Conservation (phyloP, 495 filamentous ascomycete genomes). For the Aspergillus avenaceus region DNA sequence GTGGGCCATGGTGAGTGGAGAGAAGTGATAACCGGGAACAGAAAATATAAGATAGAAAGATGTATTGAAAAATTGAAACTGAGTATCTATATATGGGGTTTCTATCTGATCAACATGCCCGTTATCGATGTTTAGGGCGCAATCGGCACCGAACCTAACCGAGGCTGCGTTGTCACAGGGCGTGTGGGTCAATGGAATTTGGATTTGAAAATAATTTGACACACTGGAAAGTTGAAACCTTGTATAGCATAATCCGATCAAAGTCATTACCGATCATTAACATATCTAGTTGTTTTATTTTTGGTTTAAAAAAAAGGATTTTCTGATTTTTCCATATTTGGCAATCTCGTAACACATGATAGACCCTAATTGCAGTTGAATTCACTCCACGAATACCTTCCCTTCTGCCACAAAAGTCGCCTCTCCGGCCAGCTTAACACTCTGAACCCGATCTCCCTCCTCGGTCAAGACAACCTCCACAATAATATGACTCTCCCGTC, state of each 20-base stretch:
- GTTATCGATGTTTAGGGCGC: not conserved
- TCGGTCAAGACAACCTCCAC: conserved; percentile 33
- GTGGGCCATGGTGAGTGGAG: conserved; percentile 18
- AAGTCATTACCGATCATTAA: too few species aligned
- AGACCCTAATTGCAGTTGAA: not conserved
- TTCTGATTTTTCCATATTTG: too few species aligned
- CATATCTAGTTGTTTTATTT: too few species aligned
- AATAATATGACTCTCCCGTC: conserved; percentile 52
- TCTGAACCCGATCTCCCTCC: conserved; percentile 29
- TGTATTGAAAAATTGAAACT: not conserved
- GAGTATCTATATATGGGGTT: too few species aligned
- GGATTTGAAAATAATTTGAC: too few species aligned
- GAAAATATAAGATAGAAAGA: not conserved
- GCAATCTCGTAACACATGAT: too few species aligned
- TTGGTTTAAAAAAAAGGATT: too few species aligned
- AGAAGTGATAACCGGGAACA: too few species aligned
- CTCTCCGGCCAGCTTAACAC: conserved; percentile 46
- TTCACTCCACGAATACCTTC: conserved; percentile 23
- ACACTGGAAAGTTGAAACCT: too few species aligned
- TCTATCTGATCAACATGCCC: too few species aligned
- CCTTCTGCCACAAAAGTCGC: conserved; percentile 53
- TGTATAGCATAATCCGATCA: too few species aligned
- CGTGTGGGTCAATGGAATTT: too few species aligned
- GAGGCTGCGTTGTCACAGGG: not conserved
- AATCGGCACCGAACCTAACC: not conserved